These are phyloP conservation scores for Solanum commersonii DNA, from an alignment of 257 asterid species.

Conservation along the genomic window DNA sequence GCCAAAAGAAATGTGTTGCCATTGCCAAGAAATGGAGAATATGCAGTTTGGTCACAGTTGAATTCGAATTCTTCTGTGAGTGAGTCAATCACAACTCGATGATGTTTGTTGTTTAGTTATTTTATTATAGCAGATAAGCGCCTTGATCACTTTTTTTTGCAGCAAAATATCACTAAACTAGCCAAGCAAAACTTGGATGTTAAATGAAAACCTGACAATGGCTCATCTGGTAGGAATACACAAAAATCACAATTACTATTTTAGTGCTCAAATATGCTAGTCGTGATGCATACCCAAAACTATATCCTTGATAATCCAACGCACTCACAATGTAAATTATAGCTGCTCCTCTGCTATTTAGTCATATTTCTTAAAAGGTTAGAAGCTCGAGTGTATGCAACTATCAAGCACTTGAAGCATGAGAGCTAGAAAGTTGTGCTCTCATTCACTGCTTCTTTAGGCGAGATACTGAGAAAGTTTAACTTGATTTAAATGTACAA, in stretches of 20 bases:
- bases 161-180: neutral
- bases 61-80: no score
- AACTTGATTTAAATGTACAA: neutral
- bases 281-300: no score
- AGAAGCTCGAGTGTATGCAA: neutral
- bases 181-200: no score
- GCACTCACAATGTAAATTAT: neutral
- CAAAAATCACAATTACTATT: neutral
- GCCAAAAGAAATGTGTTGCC: slow-evolving; percentile 6
- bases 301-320: no score
- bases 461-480: neutral
- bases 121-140: neutral
- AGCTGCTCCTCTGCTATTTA: neutral
- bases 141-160: neutral
- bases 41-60: no score
- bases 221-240: neutral
- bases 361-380: no score
- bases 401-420: neutral
- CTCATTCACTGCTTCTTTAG: neutral
- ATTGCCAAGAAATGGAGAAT: slow-evolving; percentile 20
- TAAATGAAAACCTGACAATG: no score
- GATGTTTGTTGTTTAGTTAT: no score
- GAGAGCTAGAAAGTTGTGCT: neutral
- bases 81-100: no score
- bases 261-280: neutral